A percentile compares a stretch with the other conserved stretches of the same genome.
These are phyloP conservation scores for Harrya chromipes DNA, from an alignment of 768 basidiomycete genomes.

Conservation along the genomic window DNA sequence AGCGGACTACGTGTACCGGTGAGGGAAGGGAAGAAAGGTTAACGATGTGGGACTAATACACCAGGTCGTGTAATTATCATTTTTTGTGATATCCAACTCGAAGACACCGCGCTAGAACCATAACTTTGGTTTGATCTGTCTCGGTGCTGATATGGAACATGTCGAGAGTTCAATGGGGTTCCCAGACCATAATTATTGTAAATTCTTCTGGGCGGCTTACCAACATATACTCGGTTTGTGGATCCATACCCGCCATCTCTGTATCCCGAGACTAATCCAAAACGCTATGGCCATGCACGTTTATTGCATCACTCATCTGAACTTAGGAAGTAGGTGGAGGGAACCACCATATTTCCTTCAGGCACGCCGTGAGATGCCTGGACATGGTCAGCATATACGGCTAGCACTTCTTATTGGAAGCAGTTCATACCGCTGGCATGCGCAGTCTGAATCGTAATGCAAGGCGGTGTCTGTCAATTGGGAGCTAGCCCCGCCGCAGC, in stretches of 20 bases:
- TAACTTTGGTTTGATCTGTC: constrained; percentile 2
- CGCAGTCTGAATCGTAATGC: constrained; percentile 7
- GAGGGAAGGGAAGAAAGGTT: constrained; percentile 20
- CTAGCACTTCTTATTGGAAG: neutral
- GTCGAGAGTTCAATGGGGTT: neutral
- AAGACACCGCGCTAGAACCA: constrained; percentile 2
- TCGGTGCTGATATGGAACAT: neutral
- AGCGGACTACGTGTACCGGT: constrained; percentile 91
- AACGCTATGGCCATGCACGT: neutral
- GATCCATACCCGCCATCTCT: neutral
- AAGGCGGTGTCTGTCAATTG: neutral
- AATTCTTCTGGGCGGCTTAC: neutral
- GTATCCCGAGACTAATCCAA: neutral
- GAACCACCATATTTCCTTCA: no score
- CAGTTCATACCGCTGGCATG: neutral
- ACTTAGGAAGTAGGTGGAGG: neutral
- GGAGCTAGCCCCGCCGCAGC: neutral
- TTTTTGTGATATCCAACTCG: constrained; percentile 5
- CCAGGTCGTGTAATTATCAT: constrained; percentile 25
- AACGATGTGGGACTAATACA: constrained; percentile 6
- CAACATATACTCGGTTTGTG: neutral
- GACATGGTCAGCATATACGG: neutral
- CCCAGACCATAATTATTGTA: neutral
- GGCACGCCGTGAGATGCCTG: neutral
- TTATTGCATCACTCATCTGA: neutral